These are phyloP conservation scores for Ceratorhiza oryzae-sativae DNA, from an alignment of 1,284 basidiomycete genomes.

Conservation along the genomic window DNA sequence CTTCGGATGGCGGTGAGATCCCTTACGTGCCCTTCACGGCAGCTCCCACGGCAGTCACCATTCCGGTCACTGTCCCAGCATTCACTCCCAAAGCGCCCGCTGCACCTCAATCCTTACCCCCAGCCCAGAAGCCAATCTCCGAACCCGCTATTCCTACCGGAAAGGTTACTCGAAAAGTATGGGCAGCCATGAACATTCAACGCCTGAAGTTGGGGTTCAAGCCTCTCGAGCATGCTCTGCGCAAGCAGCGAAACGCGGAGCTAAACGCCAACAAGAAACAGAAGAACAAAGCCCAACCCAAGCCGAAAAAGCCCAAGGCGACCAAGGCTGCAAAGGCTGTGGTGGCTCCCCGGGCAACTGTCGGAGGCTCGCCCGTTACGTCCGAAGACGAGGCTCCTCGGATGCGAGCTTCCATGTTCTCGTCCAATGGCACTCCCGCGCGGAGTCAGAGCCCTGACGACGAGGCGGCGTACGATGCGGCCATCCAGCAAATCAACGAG, in stretches of 20 bases:
- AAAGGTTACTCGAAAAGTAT: background rate
- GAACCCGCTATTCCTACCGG: constrained; percentile 11
- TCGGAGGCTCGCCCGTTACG: constrained; percentile 11
- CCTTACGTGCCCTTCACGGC: constrained; percentile 30
- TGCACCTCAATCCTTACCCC: background rate
- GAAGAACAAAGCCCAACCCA: background rate
- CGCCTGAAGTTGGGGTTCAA: constrained; percentile 17
- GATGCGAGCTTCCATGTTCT: constrained; percentile 25
- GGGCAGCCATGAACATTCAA: constrained; percentile 17
- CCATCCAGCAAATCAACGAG: constrained; percentile 33
- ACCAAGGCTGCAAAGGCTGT: background rate
- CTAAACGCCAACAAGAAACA: background rate
- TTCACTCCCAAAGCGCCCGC: background rate
- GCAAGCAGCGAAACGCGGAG: background rate
- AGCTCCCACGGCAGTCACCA: constrained; percentile 24
- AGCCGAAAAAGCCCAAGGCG: constrained; percentile 9
- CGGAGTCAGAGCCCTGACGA: constrained; percentile 32
- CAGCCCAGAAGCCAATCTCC: background rate
- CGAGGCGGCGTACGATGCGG: constrained; percentile 26
- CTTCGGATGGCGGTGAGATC: constrained; percentile 27
- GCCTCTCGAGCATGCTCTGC: constrained; percentile 10
- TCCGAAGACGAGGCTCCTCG: constrained; percentile 32
- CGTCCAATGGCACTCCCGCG: constrained; percentile 14
- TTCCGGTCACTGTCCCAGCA: constrained; percentile 1
- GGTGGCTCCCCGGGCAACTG: constrained; percentile 21